Evolutionary conservation across 768 basidiomycete species (phyloP).

Genomic region (Fibroporia radiculosa): DNA sequence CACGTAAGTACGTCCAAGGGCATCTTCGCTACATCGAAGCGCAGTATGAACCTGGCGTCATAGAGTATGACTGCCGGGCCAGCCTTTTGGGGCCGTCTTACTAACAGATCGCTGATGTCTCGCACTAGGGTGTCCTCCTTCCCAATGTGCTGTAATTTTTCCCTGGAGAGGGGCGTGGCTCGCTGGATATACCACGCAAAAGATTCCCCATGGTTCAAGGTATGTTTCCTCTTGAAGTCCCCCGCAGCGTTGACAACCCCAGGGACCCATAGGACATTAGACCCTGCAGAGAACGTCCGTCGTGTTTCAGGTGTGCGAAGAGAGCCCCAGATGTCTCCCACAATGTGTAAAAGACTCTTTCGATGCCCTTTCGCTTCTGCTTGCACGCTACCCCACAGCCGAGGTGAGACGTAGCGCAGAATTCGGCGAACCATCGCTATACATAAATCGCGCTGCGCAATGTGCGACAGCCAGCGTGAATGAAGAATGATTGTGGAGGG

Average conservation of each 20-base stretch:
- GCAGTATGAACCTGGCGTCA: conserved; percentile 58
- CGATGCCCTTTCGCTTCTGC: conserved; percentile 53
- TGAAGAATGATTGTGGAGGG: conserved; percentile 25
- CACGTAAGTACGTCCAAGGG: conserved; percentile 29
- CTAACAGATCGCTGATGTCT: conserved; percentile 34
- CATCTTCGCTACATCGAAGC: conserved; percentile 35
- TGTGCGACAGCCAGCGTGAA: conserved; percentile 3
- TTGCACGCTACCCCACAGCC: conserved; percentile 66
- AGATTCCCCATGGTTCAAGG: conserved; percentile 2
- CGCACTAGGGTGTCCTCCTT: conserved; percentile 24
- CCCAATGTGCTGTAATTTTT: conserved; percentile 17
- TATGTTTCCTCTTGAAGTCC: conserved; percentile 8
- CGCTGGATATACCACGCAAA: conserved; percentile 54
- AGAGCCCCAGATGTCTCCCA: conserved; percentile 36
- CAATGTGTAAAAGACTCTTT: conserved; percentile 38
- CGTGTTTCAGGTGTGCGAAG: conserved; percentile 6
- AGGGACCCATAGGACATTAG: conserved; percentile 58
- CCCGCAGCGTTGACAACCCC: conserved; percentile 27
- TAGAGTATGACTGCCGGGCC: conserved; percentile 39
- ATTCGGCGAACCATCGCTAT: conserved; percentile 29
- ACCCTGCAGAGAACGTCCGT: conserved; percentile 45
- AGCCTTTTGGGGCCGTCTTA: conserved; percentile 10
- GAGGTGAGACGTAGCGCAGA: conserved; percentile 63
- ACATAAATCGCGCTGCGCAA: conserved; percentile 14
- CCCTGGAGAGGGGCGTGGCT: conserved; percentile 33